Percentiles rank a stretch among this genome's conserved stretches.
phyloP scores from a whole-genome alignment of 1,284 basidiomycete genomes.

The Melampsora larici-populina region DNA sequence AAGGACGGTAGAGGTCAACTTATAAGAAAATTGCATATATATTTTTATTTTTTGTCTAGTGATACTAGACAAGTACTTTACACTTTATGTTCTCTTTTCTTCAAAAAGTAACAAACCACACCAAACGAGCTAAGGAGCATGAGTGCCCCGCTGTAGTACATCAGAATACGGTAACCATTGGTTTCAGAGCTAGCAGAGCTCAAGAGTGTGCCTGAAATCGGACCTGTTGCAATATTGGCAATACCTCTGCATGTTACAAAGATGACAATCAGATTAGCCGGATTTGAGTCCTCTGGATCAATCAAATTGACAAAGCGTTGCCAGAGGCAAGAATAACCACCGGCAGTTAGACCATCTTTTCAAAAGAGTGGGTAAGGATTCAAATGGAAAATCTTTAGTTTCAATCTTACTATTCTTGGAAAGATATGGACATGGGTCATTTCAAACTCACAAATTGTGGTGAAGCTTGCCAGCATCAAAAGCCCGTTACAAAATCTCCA shows the following conservation, averaged over 20 bases:
- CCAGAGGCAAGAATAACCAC: constrained; percentile 36
- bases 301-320: constrained; percentile 24
- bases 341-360: constrained; percentile 32
- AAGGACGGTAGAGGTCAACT: too few relatives aligned
- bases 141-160: constrained; percentile 32
- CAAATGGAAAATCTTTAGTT: too few relatives aligned
- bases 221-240: constrained; percentile 29
- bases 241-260: constrained; percentile 27
- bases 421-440: too few relatives aligned
- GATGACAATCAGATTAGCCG: constrained; percentile 15
- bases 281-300: constrained; percentile 22
- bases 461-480: constrained; percentile 23
- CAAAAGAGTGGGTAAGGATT: too few relatives aligned
- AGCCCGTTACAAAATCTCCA: constrained; percentile 24
- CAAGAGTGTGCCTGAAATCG: constrained; percentile 26
- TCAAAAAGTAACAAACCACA: not conserved
- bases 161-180: constrained; percentile 5
- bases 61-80: too few relatives aligned
- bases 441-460: constrained; percentile 22
- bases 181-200: constrained; percentile 5
- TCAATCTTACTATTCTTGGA: too few relatives aligned
- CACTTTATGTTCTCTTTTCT: too few relatives aligned
- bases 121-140: constrained; percentile 31
- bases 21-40: too few relatives aligned
- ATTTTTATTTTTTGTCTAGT: too few relatives aligned